These are phyloP conservation scores for Amphicarpaea edgeworthii DNA, from an alignment of 306 rosid species.

Conservation along the genomic window DNA sequence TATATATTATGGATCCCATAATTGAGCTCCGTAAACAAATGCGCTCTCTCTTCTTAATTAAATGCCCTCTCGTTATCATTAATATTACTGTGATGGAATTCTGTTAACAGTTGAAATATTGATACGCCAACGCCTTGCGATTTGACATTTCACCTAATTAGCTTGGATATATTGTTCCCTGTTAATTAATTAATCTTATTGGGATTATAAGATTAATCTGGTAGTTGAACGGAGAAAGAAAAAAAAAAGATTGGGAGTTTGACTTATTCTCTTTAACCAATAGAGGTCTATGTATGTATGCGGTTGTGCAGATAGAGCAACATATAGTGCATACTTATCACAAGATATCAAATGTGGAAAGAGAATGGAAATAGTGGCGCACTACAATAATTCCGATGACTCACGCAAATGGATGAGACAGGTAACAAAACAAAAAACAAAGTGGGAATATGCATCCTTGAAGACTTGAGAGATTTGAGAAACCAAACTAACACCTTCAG, in stretches of 20 bases:
- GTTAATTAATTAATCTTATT: conserved; percentile 7
- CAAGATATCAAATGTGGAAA: neutral
- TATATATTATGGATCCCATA: too few relatives aligned
- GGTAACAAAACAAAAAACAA: neutral
- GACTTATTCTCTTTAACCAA: too few relatives aligned
- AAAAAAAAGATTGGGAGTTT: too few relatives aligned
- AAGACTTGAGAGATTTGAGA: neutral
- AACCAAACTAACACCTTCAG: neutral
- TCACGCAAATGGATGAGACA: neutral
- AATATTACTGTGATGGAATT: neutral
- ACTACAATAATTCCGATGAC: conserved; percentile 20
- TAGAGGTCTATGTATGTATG: too few relatives aligned
- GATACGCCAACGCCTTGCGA: neutral
- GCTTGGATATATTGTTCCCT: neutral
- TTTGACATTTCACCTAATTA: neutral
- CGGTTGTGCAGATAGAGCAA: neutral
- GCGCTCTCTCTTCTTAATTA: neutral
- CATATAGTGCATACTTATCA: neutral
- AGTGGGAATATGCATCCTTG: neutral
- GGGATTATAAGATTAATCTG: too few relatives aligned
- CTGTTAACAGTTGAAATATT: neutral
- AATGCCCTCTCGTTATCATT: neutral
- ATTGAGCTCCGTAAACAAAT: neutral
- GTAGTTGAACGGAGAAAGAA: too few relatives aligned
- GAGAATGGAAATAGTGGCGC: conserved; percentile 46